These are phyloP conservation scores for Gnetum montanum DNA, from an alignment of 75 land plant species.

Conservation along the genomic window DNA sequence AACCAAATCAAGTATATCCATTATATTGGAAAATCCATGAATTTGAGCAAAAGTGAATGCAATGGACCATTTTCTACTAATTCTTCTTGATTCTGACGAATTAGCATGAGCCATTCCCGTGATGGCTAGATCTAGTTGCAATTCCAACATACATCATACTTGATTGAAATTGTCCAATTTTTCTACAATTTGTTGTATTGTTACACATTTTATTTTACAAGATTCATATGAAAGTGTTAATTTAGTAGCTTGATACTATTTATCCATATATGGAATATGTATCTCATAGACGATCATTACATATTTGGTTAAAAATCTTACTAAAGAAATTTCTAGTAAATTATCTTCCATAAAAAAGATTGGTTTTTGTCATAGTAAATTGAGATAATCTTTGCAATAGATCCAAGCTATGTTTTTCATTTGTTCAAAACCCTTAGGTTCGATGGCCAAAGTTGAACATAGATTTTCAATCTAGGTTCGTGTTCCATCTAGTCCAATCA, in stretches of 20 bases:
- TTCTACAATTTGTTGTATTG: constrained; percentile 6
- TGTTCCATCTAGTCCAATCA: constrained; percentile 1
- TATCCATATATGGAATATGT: constrained; percentile 14
- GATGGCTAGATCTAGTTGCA: constrained; percentile 6
- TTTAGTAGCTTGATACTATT: constrained; percentile 8
- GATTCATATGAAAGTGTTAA: constrained; percentile 7
- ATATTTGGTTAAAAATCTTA: constrained; percentile 15
- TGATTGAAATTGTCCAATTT: constrained; percentile 6
- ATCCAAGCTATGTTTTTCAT: background rate
- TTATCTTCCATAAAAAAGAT: constrained; percentile 19
- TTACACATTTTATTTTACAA: background rate
- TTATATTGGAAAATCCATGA: constrained; percentile 9
- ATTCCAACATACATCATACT: background rate
- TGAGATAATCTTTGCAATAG: constrained; percentile 14
- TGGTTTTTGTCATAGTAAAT: constrained; percentile 8
- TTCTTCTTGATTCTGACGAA: constrained; percentile 3
- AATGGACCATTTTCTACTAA: constrained; percentile 11
- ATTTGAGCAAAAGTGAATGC: constrained; percentile 3
- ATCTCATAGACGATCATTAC: constrained; percentile 14
- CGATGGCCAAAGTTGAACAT: constrained; percentile 9
- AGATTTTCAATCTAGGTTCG: background rate
- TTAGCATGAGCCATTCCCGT: constrained; percentile 5
- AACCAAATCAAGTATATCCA: constrained; percentile 10
- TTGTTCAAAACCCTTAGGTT: background rate
- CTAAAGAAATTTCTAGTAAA: constrained; percentile 14